These are phyloP conservation scores for Thelonectria olida DNA, from an alignment of 2,329 filamentous ascomycete genomes.

Conservation along the genomic window DNA sequence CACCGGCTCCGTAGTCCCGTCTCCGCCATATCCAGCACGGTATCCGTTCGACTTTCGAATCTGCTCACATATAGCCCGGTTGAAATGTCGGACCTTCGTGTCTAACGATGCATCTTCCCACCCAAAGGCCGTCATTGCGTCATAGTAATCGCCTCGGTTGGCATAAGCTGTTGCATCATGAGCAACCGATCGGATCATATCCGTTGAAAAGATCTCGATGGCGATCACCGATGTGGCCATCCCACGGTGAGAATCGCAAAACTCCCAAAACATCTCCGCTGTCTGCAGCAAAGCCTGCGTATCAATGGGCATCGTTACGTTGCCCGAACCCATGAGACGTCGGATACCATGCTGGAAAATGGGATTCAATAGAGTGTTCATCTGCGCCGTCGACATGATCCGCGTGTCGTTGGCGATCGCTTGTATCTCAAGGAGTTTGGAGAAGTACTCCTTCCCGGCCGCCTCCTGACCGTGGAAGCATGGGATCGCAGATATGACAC, in stretches of 20 bases:
- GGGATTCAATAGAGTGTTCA: constrained; percentile 38
- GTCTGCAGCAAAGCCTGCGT: constrained; percentile 39
- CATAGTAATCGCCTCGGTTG: constrained; percentile 55
- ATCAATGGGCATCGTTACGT: constrained; percentile 47
- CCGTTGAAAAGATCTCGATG: constrained; percentile 54
- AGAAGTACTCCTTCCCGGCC: constrained; percentile 34
- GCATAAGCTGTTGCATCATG: constrained; percentile 53
- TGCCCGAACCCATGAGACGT: constrained; percentile 38
- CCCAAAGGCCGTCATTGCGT: constrained; percentile 50
- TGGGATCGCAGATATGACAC: constrained; percentile 31
- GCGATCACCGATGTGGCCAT: constrained; percentile 39
- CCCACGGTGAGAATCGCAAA: constrained; percentile 30
- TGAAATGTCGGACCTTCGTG: constrained; percentile 48
- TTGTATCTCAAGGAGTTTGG: constrained; percentile 26
- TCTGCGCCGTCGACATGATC: constrained; percentile 32
- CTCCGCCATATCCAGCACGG: constrained; percentile 22
- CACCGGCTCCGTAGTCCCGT: constrained; percentile 34
- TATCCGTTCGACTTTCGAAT: constrained; percentile 39
- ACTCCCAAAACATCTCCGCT: constrained; percentile 40
- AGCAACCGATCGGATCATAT: constrained; percentile 48
- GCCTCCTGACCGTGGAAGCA: constrained; percentile 30
- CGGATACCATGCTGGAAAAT: constrained; percentile 37
- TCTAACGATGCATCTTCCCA: constrained; percentile 53
- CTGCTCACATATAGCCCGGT: constrained; percentile 43
- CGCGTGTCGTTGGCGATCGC: constrained; percentile 15